phyloP scores from a whole-genome alignment of 345 rosid genomes.

The Balakata baccata region DNA sequence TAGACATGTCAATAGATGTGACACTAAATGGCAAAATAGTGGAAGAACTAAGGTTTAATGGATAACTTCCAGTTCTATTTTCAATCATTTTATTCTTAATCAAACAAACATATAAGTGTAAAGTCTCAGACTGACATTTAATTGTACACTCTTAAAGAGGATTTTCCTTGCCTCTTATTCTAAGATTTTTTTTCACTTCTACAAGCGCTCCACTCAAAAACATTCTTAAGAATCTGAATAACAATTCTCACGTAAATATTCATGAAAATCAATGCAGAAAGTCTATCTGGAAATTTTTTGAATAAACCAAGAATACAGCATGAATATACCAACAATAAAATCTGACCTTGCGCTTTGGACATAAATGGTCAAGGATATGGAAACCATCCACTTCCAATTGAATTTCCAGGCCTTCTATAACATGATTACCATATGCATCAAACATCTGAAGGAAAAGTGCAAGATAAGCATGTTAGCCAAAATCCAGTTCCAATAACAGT shows the following conservation, averaged over 20 bases:
- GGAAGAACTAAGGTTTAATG: not conserved
- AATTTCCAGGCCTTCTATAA: conserved; percentile 41
- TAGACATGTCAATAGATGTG: too few species aligned
- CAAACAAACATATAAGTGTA: not conserved
- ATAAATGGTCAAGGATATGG: conserved; percentile 30
- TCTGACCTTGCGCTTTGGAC: conserved; percentile 42
- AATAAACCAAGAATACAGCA: not conserved
- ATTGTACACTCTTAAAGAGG: not conserved
- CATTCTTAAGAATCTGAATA: not conserved
- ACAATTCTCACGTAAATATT: not conserved
- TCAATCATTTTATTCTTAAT: not conserved
- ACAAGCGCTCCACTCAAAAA: too few species aligned
- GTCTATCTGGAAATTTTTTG: not conserved
- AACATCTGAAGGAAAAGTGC: conserved; percentile 37
- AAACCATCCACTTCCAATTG: conserved; percentile 42
- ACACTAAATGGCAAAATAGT: too few species aligned
- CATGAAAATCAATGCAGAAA: not conserved
- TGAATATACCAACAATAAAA: not conserved
- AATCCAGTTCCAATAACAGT: not conserved
- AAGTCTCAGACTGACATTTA: not conserved
- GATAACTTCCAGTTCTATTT: not conserved
- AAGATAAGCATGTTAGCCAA: conserved; percentile 10
- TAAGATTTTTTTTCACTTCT: not conserved
- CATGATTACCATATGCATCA: conserved; percentile 57
- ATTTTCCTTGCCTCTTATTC: not conserved